Base-by-base conservation (phyloP, 2,329 filamentous ascomycete species). In the Arachnomyces sp. region DNA sequence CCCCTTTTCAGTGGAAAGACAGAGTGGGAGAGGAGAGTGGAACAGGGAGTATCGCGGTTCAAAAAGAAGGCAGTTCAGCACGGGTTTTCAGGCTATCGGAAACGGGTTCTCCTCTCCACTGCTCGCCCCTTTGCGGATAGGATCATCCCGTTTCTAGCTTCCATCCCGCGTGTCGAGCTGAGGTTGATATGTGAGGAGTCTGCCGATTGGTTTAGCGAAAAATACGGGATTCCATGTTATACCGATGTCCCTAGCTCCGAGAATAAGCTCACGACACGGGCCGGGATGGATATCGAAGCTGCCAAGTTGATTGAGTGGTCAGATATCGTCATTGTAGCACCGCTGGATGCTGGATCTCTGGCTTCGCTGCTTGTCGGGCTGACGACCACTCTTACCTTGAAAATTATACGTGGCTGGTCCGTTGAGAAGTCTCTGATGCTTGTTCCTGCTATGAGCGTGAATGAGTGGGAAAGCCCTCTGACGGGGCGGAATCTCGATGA, bases 391-490 rank as follows among this genome's bases (percentile, higher is more conserved):
- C 72, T 94, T 39, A 71, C 93, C 6, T 72, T 93, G 38, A 83
- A 90, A 51, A 77, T 94, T 1, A 60, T 95, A 36, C 77, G 89
- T 38, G 84, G 84, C 41, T 95, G 89, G 89, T 81, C 93, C 52
- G 79, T 83, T 0, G 82, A 81, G 5, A 94, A 94, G 65, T 84
- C 82, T 51, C 83, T 94, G 20, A 66, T 94, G 36, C 67, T 95
- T 42, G 81, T 94, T 5, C 88, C 89, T 0, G 86, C 85, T 48
- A 93, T 95, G 88, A 90, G 84, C 28, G 79, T 78, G 1, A 75
- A 84, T 44, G 88, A 90, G 79, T 94, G 87, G 87, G 80, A 89
- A 56, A 88, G 92, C 53, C 86, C 88, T 2, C 81, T 89, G 65
- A 94, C 86, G 12, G 85, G 84, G 65, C 83, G 87, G 53, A 88